phyloP scores from a whole-genome alignment of 306 rosid genomes.

The Castanea mollissima region DNA sequence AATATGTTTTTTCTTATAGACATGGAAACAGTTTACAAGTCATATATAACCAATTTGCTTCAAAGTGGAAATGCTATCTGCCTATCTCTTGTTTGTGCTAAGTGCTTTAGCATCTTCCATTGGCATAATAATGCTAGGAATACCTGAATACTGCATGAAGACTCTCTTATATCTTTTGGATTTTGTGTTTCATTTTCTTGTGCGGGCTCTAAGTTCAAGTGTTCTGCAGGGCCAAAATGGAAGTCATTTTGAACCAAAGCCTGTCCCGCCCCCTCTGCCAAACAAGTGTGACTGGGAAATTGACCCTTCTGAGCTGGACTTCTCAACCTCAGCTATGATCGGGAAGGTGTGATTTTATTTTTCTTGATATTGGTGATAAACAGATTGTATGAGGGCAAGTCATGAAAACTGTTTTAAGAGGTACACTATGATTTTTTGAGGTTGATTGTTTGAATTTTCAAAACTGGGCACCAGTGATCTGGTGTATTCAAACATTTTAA shows the following conservation, averaged over 20 bases:
- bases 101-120: not conserved
- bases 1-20: not conserved
- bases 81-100: not conserved
- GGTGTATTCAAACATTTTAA: not conserved
- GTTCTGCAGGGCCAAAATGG: slow-evolving; percentile 90
- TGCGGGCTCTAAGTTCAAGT: slow-evolving; percentile 3
- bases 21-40: not conserved
- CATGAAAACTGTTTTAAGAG: not conserved
- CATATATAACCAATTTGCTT: not conserved
- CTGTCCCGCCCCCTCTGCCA: slow-evolving; percentile 86
- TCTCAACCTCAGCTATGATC: slow-evolving; percentile 63
- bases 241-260: slow-evolving; percentile 85
- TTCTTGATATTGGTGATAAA: slow-evolving; percentile 1
- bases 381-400: not conserved
- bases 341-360: slow-evolving; percentile 64
- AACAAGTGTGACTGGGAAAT: slow-evolving; percentile 99
- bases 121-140: not conserved
- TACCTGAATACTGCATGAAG: too few relatives aligned
- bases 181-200: not conserved
- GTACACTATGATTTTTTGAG: not conserved
- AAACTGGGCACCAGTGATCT: not conserved
- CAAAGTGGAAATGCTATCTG: not conserved
- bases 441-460: slow-evolving; percentile 15
- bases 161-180: too few relatives aligned
- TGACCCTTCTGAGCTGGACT: slow-evolving; percentile 90